Conservation (phyloP, 768 basidiomycete species). For the Boletus patriciae region DNA sequence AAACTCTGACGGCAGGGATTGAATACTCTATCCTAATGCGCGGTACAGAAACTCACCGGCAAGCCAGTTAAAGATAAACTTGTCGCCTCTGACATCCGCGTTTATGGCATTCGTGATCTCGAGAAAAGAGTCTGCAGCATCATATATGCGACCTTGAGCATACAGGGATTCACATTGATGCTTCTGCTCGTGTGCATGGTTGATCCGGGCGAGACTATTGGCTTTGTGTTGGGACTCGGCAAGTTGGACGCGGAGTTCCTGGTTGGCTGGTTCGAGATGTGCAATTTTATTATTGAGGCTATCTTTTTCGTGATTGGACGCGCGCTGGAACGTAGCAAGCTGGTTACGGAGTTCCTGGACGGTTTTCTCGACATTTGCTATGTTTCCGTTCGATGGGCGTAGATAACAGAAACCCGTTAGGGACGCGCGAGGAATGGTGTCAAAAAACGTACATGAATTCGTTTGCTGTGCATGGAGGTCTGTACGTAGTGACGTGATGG, state of each 20-base stretch:
- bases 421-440: not conserved
- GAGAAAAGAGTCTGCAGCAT: not conserved
- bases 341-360: not conserved
- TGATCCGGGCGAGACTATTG: not conserved
- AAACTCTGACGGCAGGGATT: constrained; percentile 1
- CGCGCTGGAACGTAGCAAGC: too few species aligned
- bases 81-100: not conserved
- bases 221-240: not conserved
- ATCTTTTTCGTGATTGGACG: too few species aligned
- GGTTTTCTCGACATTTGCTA: not conserved
- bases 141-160: not conserved
- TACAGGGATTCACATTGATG: constrained; percentile 7
- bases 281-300: too few species aligned
- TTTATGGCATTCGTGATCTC: not conserved
- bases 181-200: constrained; percentile 1
- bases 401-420: not conserved
- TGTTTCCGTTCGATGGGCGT: not conserved
- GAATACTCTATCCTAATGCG: rapidly evolving
- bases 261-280: too few species aligned
- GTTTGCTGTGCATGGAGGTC: not conserved
- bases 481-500: not conserved
- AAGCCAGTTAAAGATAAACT: constrained; percentile 1
- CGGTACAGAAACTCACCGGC: not conserved
- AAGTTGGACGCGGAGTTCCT: not conserved
- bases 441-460: not conserved